A percentile compares a stretch with the other conserved stretches of the same genome.
These are phyloP conservation scores for Xerocomus spinulosus DNA, from an alignment of 768 basidiomycete genomes.

Conservation along the genomic window DNA sequence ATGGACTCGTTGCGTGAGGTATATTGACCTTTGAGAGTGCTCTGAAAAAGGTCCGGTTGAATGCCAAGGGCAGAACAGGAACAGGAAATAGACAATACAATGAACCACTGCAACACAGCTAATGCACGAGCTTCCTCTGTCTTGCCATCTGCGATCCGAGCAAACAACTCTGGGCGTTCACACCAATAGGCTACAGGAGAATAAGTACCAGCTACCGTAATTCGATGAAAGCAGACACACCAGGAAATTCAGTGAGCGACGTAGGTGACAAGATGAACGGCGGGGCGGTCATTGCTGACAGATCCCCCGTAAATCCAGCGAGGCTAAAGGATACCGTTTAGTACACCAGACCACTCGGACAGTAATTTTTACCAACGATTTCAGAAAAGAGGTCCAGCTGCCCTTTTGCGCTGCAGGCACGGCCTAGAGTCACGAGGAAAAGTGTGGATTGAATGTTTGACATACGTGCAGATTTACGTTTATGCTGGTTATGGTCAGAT, in stretches of 20 bases:
- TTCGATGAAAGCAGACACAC: conserved; percentile 36
- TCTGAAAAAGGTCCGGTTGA: conserved; percentile 37
- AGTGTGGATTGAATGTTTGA: conserved; percentile 22
- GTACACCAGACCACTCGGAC: not conserved
- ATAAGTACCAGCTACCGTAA: conserved; percentile 3
- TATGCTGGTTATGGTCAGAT: conserved; percentile 22
- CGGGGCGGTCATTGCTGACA: conserved; percentile 79
- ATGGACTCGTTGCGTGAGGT: conserved; percentile 92
- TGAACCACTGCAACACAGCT: conserved; percentile 92
- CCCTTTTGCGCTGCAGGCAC: conserved; percentile 81
- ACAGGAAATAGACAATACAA: conserved; percentile 41
- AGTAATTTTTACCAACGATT: conserved; percentile 57
- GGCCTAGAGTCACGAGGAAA: conserved; percentile 38
- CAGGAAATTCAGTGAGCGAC: conserved; percentile 89
- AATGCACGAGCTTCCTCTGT: conserved; percentile 70
- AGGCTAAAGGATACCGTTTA: conserved; percentile 43
- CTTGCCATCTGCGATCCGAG: conserved; percentile 75
- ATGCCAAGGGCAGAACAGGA: not conserved
- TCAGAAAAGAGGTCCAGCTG: conserved; percentile 88
- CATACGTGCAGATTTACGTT: conserved; percentile 35
- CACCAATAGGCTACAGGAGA: conserved; percentile 82
- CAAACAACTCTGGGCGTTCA: conserved; percentile 87
- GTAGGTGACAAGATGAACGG: conserved; percentile 91
- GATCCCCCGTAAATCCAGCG: conserved; percentile 82
- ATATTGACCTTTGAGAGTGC: conserved; percentile 93